phyloP scores from a whole-genome alignment of 768 basidiomycete species.

The Holtermanniella nyarrowii region DNA sequence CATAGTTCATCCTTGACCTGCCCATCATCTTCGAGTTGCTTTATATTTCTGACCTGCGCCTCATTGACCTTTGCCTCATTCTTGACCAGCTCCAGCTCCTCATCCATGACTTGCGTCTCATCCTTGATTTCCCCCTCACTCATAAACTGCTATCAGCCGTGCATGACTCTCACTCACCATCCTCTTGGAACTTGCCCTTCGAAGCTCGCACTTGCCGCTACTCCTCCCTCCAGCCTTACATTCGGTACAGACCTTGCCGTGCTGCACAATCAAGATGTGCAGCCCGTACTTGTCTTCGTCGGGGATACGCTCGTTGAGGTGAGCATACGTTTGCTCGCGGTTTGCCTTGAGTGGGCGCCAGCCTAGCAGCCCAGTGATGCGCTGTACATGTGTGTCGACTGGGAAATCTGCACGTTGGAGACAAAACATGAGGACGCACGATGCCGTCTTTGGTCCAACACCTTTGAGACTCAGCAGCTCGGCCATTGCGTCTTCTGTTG shows the following conservation, averaged over 20 bases:
- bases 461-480: conserved; percentile 26
- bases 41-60: too few species aligned
- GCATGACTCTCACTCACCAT: too few species aligned
- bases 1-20: too few species aligned
- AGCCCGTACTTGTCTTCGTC: conserved; percentile 32
- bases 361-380: conserved; percentile 29
- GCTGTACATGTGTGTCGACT: conserved; percentile 36
- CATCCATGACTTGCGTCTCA: not conserved
- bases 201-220: conserved; percentile 18
- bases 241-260: conserved; percentile 30
- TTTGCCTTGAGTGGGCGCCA: conserved; percentile 27
- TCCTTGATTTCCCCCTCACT: conserved; percentile 1
- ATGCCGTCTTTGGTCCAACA: conserved; percentile 33
- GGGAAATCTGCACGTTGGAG: conserved; percentile 27
- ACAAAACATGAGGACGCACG: conserved; percentile 33
- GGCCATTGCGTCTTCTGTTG: conserved; percentile 27
- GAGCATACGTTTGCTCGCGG: conserved; percentile 32
- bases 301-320: conserved; percentile 30
- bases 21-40: too few species aligned
- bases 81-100: not conserved
- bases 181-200: conserved; percentile 15
- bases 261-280: conserved; percentile 30
- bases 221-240: conserved; percentile 26
- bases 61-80: conserved; percentile 6
- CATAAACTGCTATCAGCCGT: conserved; percentile 1